Evolutionary conservation across 202 grass and related monocot species (phyloP), one percentile per base, ranked within the genome.

Genomic region (Musa balbisiana): DNA sequence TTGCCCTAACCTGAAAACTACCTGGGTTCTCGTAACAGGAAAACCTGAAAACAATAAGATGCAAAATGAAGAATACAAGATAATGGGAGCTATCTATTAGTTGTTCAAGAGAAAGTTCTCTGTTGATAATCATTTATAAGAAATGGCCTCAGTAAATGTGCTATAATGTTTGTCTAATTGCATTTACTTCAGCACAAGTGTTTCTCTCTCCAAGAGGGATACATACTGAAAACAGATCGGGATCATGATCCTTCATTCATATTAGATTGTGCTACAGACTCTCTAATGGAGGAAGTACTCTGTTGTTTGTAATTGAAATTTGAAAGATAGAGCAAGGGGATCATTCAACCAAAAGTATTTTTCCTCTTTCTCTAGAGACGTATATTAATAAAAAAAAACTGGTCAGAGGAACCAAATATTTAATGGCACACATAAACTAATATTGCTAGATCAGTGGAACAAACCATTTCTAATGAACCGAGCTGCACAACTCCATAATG

Each of bases 401-500:
- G 24, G 19, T 43, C 20, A 23, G 51, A 53, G 17, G 69, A 51
- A 72, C 11, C 9, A 53, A 52, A 52, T 50, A 72, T 52, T 72
- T 11, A 20, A 51, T 2, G 14, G 24, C 19, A 53, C 2, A 5
- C 25, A 67, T 67, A 15, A 67, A 23, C 17, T 13, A 25, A 19
- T 20, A 17, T 20, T 54, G 25, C 9, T 25, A 72, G 69, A 23
- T 22, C 19, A 72, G 16, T 22, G 69, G 65, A 82, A 71, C 58
- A 72, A 84, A 94, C 91, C 86, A 19, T 78, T 72, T 89, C 58
- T 79, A 85, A 79, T 73, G 92, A 89, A 24, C 92, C 92, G n/a
- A 95, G 53, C 66, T 95, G 84, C 72, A 95, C 73, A 80, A 91
- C 86, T 54, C 88, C 88, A 33, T 86, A 56, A 80, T 85, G 82